phyloP scores from a whole-genome alignment of 495 filamentous ascomycete genomes.

The Cercophora sp. region DNA sequence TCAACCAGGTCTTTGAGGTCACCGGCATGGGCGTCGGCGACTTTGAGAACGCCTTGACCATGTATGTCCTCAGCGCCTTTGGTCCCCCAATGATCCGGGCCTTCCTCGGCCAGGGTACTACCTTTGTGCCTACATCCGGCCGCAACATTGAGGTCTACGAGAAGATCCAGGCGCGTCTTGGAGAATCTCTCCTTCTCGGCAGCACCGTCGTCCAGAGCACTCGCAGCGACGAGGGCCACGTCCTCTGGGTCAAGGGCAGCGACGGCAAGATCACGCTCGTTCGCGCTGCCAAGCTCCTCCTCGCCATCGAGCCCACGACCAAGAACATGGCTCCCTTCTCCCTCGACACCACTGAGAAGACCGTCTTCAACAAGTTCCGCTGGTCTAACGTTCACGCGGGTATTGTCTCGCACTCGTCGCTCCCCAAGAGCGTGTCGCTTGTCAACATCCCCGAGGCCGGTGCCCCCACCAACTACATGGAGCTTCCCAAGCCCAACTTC shows the following conservation, averaged over 20 bases:
- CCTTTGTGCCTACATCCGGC: constrained; percentile 29
- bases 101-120: constrained; percentile 25
- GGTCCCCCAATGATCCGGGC: constrained; percentile 34
- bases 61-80: constrained; percentile 42
- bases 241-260: constrained; percentile 31
- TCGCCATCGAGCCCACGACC: constrained; percentile 37
- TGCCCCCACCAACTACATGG: constrained; percentile 25
- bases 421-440: constrained; percentile 24
- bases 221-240: constrained; percentile 29
- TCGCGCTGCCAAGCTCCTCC: constrained; percentile 32
- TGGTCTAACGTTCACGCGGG: constrained; percentile 34
- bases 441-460: constrained; percentile 21
- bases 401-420: constrained; percentile 29
- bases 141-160: constrained; percentile 43
- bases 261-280: constrained; percentile 28
- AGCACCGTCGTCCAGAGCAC: constrained; percentile 29
- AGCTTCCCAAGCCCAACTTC: constrained; percentile 22
- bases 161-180: constrained; percentile 30
- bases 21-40: constrained; percentile 40
- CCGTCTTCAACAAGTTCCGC: constrained; percentile 30
- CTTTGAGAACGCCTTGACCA: constrained; percentile 30
- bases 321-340: constrained; percentile 32
- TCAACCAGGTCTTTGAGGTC: constrained; percentile 33
- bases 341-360: constrained; percentile 30
- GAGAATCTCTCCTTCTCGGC: constrained; percentile 33